A percentile compares a stretch with the other conserved stretches of the same genome.
Evolutionary conservation across 495 filamentous ascomycete species (phyloP).

Genomic region (Gamarada debralockiae): DNA sequence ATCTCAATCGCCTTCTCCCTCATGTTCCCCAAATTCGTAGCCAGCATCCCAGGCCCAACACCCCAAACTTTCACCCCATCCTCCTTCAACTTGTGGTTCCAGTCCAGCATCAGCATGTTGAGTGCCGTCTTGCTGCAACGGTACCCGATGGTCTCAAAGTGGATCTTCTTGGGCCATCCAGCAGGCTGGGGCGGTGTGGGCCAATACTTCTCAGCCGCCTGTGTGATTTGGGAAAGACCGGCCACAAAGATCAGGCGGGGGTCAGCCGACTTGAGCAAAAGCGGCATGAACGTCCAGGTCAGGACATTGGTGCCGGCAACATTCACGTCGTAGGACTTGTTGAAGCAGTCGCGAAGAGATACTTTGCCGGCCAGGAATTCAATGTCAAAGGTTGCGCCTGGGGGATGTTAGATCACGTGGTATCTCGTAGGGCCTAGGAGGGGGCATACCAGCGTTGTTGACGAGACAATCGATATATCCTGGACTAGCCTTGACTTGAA

Average conservation of each 20-base stretch:
- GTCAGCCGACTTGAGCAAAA: constrained; percentile 38
- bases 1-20: constrained; percentile 28
- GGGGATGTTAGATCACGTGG: background rate
- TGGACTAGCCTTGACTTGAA: constrained; percentile 26
- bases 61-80: constrained; percentile 60
- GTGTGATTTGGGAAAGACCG: constrained; percentile 41
- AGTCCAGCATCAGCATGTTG: constrained; percentile 64
- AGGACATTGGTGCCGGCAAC: constrained; percentile 46
- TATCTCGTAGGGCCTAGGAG: constrained; percentile 4
- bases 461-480: constrained; percentile 51
- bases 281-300: constrained; percentile 39
- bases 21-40: constrained; percentile 44
- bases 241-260: constrained; percentile 48
- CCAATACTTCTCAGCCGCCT: constrained; percentile 27
- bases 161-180: constrained; percentile 45
- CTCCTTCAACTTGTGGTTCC: constrained; percentile 44
- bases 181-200: constrained; percentile 26
- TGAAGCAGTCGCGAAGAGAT: constrained; percentile 35
- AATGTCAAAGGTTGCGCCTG: constrained; percentile 21
- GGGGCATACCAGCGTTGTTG: constrained; percentile 51
- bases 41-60: constrained; percentile 52
- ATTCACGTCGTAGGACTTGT: constrained; percentile 54
- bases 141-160: constrained; percentile 37
- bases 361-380: constrained; percentile 14
- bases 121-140: constrained; percentile 54